These are phyloP conservation scores for Ophiorrhiza pumila DNA, from an alignment of 257 asterid species.

Conservation along the genomic window DNA sequence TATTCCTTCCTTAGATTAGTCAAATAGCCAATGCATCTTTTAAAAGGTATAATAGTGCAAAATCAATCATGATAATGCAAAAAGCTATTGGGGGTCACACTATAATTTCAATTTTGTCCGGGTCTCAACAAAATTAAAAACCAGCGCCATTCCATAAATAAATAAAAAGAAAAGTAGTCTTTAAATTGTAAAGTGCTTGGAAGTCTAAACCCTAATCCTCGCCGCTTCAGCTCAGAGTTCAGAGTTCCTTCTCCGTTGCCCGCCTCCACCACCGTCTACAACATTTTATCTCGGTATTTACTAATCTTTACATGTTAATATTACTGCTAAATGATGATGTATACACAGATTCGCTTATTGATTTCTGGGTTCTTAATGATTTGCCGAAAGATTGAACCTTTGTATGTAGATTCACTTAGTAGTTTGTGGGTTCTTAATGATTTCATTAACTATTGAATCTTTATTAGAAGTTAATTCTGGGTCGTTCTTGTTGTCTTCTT, in stretches of 20 bases:
- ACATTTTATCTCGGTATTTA: constrained; percentile 1
- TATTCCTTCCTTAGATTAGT: too few relatives aligned
- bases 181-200: not conserved
- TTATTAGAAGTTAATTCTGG: too few relatives aligned
- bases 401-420: not conserved
- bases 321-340: not conserved
- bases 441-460: too few relatives aligned
- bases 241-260: not conserved
- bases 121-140: not conserved
- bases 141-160: not conserved
- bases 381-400: not conserved
- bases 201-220: not conserved
- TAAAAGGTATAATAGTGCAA: too few relatives aligned
- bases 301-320: not conserved
- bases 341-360: not conserved
- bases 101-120: too few relatives aligned
- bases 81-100: too few relatives aligned
- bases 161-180: not conserved
- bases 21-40: too few relatives aligned
- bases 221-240: not conserved
- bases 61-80: too few relatives aligned
- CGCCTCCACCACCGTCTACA: not conserved
- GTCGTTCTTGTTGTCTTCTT: too few relatives aligned
- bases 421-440: too few relatives aligned
- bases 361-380: not conserved